Evolutionary conservation across 1,284 basidiomycete genomes (phyloP).

Genomic region (Apiotrichum gamsii): DNA sequence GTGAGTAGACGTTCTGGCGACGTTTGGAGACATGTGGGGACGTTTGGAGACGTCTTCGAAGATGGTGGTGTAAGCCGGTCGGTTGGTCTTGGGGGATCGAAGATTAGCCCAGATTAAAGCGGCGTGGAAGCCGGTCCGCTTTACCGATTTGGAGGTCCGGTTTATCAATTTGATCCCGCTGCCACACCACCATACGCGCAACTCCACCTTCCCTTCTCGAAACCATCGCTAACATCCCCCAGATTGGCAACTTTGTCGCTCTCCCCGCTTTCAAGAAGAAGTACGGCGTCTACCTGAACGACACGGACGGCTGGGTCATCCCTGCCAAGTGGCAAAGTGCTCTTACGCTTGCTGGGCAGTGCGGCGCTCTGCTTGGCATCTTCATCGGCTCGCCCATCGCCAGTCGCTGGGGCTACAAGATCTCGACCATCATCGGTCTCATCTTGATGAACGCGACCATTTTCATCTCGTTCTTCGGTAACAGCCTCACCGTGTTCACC

Average conservation of each 20-base stretch:
- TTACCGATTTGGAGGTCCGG: too few relatives aligned
- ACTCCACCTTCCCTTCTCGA: too few relatives aligned
- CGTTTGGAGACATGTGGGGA: too few relatives aligned
- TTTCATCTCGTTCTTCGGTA: slow-evolving; percentile 30
- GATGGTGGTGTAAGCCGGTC: too few relatives aligned
- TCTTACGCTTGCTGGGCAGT: slow-evolving; percentile 24
- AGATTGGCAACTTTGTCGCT: slow-evolving; percentile 36
- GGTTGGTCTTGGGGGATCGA: too few relatives aligned
- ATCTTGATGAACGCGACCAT: slow-evolving; percentile 20
- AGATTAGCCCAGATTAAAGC: too few relatives aligned
- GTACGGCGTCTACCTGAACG: slow-evolving; percentile 18
- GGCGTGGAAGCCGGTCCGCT: too few relatives aligned
- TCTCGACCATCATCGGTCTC: slow-evolving; percentile 25
- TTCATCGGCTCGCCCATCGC: slow-evolving; percentile 32
- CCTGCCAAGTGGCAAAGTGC: slow-evolving; percentile 32
- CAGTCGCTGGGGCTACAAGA: slow-evolving; percentile 34
- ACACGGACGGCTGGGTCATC: slow-evolving; percentile 17
- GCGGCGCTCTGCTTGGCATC: slow-evolving; percentile 38
- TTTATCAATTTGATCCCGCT: too few relatives aligned
- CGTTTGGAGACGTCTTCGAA: too few relatives aligned
- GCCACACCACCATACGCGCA: too few relatives aligned
- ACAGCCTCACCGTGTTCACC: slow-evolving; percentile 27
- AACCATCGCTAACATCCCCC: too few relatives aligned
- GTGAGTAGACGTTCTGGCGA: too few relatives aligned
- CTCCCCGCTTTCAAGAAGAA: slow-evolving; percentile 11